Evolutionary conservation across 176 grass and related monocot species (phyloP).

Genomic region (Urochloa ruziziensis): DNA sequence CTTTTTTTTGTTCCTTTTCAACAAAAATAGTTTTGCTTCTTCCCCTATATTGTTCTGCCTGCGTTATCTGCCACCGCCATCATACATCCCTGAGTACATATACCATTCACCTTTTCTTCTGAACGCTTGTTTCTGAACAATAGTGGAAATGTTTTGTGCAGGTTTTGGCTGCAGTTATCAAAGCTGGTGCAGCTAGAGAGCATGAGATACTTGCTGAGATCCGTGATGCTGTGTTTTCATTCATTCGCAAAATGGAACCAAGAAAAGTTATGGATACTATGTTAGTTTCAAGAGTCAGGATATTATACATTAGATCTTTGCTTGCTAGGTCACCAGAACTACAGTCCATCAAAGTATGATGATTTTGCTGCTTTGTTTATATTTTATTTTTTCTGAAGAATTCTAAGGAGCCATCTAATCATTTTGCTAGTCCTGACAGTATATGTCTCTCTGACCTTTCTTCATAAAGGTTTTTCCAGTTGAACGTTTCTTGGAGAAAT

Average conservation of each 20-base stretch:
- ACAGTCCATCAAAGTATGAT: slow-evolving; percentile 88
- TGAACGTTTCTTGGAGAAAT: slow-evolving; percentile 92
- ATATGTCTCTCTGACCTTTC: slow-evolving; percentile 24
- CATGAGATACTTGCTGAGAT: slow-evolving; percentile 99
- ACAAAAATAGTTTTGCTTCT: not conserved
- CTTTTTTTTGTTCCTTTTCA: slow-evolving; percentile 4
- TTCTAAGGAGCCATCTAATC: not conserved
- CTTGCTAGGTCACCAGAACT: slow-evolving; percentile 95
- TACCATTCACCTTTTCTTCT: slow-evolving; percentile 16
- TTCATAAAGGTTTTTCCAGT: slow-evolving; percentile 78
- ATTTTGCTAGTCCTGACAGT: slow-evolving; percentile 28
- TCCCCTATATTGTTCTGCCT: not conserved
- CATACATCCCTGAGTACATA: not conserved
- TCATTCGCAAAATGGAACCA: slow-evolving; percentile 98
- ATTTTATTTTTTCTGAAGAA: not conserved
- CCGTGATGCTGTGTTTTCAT: slow-evolving; percentile 90
- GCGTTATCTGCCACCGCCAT: too few species aligned
- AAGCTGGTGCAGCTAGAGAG: slow-evolving; percentile 96
- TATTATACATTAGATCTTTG: slow-evolving; percentile 98
- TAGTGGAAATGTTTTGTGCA: slow-evolving; percentile 36
- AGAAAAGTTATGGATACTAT: slow-evolving; percentile 99
- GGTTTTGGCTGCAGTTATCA: slow-evolving; percentile 98
- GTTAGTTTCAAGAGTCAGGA: slow-evolving; percentile 97
- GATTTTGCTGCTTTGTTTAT: slow-evolving; percentile 12
- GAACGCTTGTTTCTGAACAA: not conserved